Percentiles rank a stretch among this genome's conserved stretches.
phyloP scores from a whole-genome alignment of 306 rosid genomes.

The Cercis canadensis region DNA sequence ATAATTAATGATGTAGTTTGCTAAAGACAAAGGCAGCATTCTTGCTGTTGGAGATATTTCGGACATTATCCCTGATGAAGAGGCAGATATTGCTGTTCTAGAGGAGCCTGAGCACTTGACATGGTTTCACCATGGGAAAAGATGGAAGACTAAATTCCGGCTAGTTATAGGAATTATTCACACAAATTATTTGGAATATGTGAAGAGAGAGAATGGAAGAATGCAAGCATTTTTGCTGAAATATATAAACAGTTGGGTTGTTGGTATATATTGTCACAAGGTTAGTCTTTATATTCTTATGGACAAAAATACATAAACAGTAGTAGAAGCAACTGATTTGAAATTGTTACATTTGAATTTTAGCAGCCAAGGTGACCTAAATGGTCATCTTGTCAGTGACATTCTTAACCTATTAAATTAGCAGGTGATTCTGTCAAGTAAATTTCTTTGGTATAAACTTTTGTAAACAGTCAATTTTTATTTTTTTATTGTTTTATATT shows the following conservation, averaged over 20 bases:
- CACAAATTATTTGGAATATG: slow-evolving; percentile 96
- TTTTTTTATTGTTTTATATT: too few species aligned
- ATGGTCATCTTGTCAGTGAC: too few species aligned
- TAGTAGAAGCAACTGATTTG: slow-evolving; percentile 17
- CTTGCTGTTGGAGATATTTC: slow-evolving; percentile 95
- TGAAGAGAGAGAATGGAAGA: slow-evolving; percentile 91
- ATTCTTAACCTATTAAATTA: too few species aligned
- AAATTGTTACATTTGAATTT: slow-evolving; percentile 11
- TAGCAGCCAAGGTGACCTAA: too few species aligned
- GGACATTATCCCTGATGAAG: slow-evolving; percentile 75
- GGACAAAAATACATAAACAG: neutral
- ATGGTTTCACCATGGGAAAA: slow-evolving; percentile 97
- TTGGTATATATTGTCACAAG: slow-evolving; percentile 91
- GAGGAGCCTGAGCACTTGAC: slow-evolving; percentile 99
- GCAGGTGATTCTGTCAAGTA: too few species aligned
- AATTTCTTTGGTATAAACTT: too few species aligned
- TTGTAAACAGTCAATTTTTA: too few species aligned
- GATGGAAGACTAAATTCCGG: slow-evolving; percentile 89
- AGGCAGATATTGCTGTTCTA: slow-evolving; percentile 91
- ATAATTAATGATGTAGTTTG: slow-evolving; percentile 58
- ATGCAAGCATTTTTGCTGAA: slow-evolving; percentile 74
- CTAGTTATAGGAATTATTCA: slow-evolving; percentile 87
- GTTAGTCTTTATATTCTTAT: slow-evolving; percentile 46
- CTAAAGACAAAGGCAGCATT: slow-evolving; percentile 89
- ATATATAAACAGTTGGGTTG: slow-evolving; percentile 84